These are phyloP conservation scores for Geotrichum europaeum DNA, from an alignment of 1,139 yeast genomes.

Conservation along the genomic window DNA sequence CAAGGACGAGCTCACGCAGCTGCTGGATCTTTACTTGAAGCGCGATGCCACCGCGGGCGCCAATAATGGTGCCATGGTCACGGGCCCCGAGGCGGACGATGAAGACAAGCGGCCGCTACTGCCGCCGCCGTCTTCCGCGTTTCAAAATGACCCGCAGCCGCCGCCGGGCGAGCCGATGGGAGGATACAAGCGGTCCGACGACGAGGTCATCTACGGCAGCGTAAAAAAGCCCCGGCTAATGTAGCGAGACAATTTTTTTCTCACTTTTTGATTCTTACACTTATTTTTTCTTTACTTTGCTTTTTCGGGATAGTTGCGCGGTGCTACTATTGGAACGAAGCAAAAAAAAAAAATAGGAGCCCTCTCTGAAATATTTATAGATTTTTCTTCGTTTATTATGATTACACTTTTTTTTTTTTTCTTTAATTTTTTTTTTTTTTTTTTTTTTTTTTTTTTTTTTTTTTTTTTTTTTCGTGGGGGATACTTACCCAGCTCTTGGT, in stretches of 20 bases:
- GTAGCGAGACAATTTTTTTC: neutral
- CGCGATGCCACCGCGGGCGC: neutral
- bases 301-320: neutral
- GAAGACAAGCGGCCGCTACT: neutral
- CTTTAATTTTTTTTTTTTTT: neutral
- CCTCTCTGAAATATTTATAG: neutral
- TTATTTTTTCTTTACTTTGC: neutral
- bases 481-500: slow-evolving; percentile 39
- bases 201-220: neutral
- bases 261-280: neutral
- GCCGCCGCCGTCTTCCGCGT: slow-evolving; percentile 4
- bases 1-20: slow-evolving; percentile 70
- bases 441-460: neutral
- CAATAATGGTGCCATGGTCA: neutral
- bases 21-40: slow-evolving; percentile 60
- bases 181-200: neutral
- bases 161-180: neutral
- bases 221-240: neutral
- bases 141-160: neutral
- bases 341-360: too few species aligned
- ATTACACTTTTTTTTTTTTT: neutral
- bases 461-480: neutral
- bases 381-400: neutral
- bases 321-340: too few species aligned
- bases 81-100: neutral